Evolutionary conservation across 495 filamentous ascomycete genomes (phyloP).

Genomic region (Lophiostoma macrostomum): DNA sequence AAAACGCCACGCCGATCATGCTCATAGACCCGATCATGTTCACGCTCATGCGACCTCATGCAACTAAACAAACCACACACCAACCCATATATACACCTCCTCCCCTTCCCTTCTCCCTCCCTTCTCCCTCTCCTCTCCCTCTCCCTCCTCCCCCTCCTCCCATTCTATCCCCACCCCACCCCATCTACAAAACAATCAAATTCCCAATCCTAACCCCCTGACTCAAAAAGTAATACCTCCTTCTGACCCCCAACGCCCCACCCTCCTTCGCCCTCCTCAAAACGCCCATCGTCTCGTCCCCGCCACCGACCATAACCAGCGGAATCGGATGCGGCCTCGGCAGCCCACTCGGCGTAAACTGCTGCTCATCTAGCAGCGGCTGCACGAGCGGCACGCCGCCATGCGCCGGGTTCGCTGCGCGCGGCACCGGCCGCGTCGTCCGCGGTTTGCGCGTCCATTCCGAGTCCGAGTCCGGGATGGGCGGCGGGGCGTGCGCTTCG

Average conservation of each 20-base stretch:
- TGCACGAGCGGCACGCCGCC: constrained; percentile 48
- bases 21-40: too few species aligned
- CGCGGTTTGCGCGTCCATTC: background rate
- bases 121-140: too few species aligned
- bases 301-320: constrained; percentile 83
- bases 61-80: too few species aligned
- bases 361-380: constrained; percentile 73
- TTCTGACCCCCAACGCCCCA: constrained; percentile 74
- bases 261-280: constrained; percentile 55
- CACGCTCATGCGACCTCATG: too few species aligned
- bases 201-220: constrained; percentile 77
- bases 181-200: constrained; percentile 68
- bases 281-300: constrained; percentile 62
- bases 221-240: constrained; percentile 76
- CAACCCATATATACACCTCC: too few species aligned
- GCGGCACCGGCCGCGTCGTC: background rate
- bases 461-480: too few species aligned
- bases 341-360: constrained; percentile 69
- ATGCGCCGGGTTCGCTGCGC: background rate
- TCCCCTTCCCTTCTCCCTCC: too few species aligned
- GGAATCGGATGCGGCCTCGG: constrained; percentile 68
- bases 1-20: too few species aligned
- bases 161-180: too few species aligned
- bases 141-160: too few species aligned
- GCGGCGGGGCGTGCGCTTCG: too few species aligned